A percentile compares a stretch with the other conserved stretches of the same genome.
Conservation (phyloP, 352 stramenopile genomes). For the Pythium brachiatum region DNA sequence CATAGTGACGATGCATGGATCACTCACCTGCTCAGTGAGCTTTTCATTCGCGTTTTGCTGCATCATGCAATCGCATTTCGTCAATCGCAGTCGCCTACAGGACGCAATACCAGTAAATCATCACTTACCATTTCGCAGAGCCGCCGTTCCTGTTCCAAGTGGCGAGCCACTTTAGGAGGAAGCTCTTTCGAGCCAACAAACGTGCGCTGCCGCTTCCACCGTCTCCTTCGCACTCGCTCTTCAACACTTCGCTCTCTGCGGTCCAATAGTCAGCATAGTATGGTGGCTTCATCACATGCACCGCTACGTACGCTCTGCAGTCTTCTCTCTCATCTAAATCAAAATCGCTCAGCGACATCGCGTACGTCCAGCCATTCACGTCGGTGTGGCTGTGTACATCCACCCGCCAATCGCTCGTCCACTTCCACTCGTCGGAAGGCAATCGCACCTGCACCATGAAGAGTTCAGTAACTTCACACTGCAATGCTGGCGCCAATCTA, state of each 20-base stretch:
- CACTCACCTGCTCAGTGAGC: slow-evolving; percentile 55
- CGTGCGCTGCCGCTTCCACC: slow-evolving; percentile 60
- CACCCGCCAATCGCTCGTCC: slow-evolving; percentile 49
- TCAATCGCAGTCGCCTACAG: neutral
- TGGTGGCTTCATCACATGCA: neutral
- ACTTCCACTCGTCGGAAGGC: slow-evolving; percentile 57
- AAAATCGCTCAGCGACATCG: slow-evolving; percentile 30
- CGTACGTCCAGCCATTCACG: slow-evolving; percentile 56
- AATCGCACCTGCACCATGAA: slow-evolving; percentile 35
- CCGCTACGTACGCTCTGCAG: slow-evolving; percentile 8
- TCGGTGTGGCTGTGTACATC: slow-evolving; percentile 51
- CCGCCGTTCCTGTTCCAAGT: slow-evolving; percentile 33
- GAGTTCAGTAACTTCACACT: too few relatives aligned
- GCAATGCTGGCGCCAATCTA: neutral
- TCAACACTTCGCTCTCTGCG: slow-evolving; percentile 35
- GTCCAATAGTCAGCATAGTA: neutral
- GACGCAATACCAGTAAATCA: neutral
- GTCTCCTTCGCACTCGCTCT: slow-evolving; percentile 43
- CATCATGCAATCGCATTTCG: neutral
- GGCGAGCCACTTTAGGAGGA: slow-evolving; percentile 26
- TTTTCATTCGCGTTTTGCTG: slow-evolving; percentile 58
- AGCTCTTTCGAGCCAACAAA: slow-evolving; percentile 36
- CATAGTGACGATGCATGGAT: neutral
- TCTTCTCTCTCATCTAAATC: slow-evolving; percentile 9
- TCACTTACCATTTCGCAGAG: slow-evolving; percentile 36